Conservation (phyloP, 257 asterid genomes). For the Linaria vulgaris region DNA sequence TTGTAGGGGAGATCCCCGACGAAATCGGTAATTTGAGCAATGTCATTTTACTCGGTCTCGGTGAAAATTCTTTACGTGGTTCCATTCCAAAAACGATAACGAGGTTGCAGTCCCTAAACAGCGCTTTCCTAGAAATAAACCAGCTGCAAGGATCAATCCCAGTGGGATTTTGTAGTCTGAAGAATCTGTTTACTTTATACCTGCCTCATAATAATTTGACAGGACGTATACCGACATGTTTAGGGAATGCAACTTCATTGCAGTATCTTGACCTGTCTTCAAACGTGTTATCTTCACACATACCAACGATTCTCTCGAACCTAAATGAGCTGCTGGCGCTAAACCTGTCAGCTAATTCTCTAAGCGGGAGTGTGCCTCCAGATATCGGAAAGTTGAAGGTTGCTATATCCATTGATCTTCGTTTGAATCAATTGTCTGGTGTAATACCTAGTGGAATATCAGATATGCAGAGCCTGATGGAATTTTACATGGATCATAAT, state of each 20-base stretch:
- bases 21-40: conserved; percentile 9
- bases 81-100: not conserved
- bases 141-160: conserved; percentile 16
- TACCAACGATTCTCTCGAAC: not conserved
- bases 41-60: not conserved
- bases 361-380: not conserved
- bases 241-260: not conserved
- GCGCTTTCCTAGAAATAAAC: not conserved
- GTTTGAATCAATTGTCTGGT: conserved; percentile 2
- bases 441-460: not conserved
- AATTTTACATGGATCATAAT: not conserved
- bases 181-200: not conserved
- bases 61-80: not conserved
- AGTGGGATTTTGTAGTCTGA: not conserved
- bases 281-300: conserved; percentile 16
- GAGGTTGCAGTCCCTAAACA: not conserved
- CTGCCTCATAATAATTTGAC: not conserved
- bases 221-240: conserved; percentile 8
- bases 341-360: conserved; percentile 1
- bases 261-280: conserved; percentile 2
- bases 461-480: not conserved
- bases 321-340: conserved; percentile 5
- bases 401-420: not conserved
- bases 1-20: conserved; percentile 1
- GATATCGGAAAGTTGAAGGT: not conserved